Evolutionary conservation across 225 moss, liverwort and hornwort species (phyloP), one percentile per base, ranked within the genome.

Genomic region (Physcomitrellopsis africana): DNA sequence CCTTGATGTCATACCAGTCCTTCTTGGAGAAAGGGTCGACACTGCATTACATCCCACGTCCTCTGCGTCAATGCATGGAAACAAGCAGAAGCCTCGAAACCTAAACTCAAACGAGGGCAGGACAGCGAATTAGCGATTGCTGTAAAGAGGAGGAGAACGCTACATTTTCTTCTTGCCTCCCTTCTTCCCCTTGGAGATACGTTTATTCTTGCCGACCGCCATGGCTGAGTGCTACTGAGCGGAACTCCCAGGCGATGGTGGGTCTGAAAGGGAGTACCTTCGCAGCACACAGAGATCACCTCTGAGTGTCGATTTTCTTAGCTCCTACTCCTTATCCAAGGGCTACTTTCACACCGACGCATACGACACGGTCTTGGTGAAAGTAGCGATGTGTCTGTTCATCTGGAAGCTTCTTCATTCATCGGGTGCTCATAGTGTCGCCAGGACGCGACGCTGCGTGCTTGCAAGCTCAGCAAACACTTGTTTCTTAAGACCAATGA

Each of bases 1-100:
- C 88, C 78, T 88, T 88, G 80, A 88, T 88, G 56, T 88, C 88
- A 62, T 88, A 88, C 88, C 88, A 88, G 29, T 88, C 88, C 76
- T 88, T 85, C 76, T 88, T 88, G 9, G 85, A 86, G 69, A 86
- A 86, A 11, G 88, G 85, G 53, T 86, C 81, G 70, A 86, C 88
- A 70, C 81, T 87, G 84, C 75, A 37, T 27, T 56, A 8, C 51
- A 68, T 0, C 3, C 3, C 0, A 45, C 9, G 26, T 27, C 26
- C 10, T 37, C 16, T 67, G 46, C 12, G 24, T 68, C 29, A 70
- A 41, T 12, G 49, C 0, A 23, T 20, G 59, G 1, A 61, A 69
- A 44, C 47, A 48, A 16, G 7, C 56, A 68, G 63, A 69, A 62
- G 18, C 37, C 20, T 6, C 37, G 45, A 56, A 74, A 16, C 10